Base-by-base conservation (phyloP, 208 protist species). In the Wallacemonas sp. region DNA sequence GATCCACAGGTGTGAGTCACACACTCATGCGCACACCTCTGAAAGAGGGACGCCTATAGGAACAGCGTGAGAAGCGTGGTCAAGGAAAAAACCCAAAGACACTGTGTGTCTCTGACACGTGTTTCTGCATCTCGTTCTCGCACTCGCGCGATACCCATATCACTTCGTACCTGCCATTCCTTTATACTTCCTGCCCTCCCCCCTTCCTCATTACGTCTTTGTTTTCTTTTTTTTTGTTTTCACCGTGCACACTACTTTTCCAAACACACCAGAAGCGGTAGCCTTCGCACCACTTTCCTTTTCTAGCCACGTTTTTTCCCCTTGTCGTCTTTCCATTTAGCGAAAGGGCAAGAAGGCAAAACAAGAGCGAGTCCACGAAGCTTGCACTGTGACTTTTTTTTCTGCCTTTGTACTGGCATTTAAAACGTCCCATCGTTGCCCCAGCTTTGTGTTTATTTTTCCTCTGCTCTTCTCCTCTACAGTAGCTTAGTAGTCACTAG, bases 401-500 rank as follows among this genome's bases (percentile, higher is more conserved):
- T 41, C 14, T 41, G 36, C 14, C 10, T n/a, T n/a, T n/a, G n/a
- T n/a, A 14, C 36, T 14, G 36, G 36, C 10, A 41, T 16, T 16
- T 14, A 41, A 41, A 41, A 41, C 36, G 36, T 16, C 14, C 14
- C 14, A 41, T 7, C 36, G 10, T 14, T 41, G 36, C 36, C 36
- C 7, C 14, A 7, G 14, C 36, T 16, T 22, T 48, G 4, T 5
- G 4, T 48, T 16, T 48, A 5, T 48, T 16, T 25, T 48, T 5
- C n/a, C 42, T 48, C 18, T 48, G 18, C 18, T 1, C 42, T 48
- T 22, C 18, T 48, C 11, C 42, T 48, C 42, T 20, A 48, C 18
- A 22, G 42, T 48, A 48, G 42, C n/a, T 48, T 48, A 48, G 42
- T 48, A 48, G 16, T 23, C 42, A 23, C n/a, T 48, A 48, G 42